Conservation (phyloP, 2,329 filamentous ascomycete genomes). For the Apiospora hydei region DNA sequence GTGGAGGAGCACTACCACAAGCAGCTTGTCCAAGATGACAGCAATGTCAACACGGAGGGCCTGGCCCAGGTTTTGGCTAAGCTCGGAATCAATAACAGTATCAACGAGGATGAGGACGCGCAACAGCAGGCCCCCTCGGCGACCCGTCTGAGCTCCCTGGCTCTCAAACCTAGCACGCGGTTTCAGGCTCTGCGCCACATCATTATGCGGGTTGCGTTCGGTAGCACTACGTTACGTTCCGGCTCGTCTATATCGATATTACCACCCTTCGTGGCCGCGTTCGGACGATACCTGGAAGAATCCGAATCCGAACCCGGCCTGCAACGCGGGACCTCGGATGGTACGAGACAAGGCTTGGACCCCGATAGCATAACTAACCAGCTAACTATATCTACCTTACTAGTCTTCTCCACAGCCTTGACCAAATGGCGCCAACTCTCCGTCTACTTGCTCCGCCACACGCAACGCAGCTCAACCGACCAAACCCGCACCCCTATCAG, state of each 20-base stretch:
- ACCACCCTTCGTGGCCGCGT: slow-evolving; percentile 7
- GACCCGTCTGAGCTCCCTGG: not conserved
- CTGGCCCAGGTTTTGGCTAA: slow-evolving; percentile 37
- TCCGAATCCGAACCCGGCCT: not conserved
- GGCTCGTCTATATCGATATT: not conserved
- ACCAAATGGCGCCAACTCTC: slow-evolving; percentile 52
- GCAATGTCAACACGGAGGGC: slow-evolving; percentile 3
- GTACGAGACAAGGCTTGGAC: not conserved
- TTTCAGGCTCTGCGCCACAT: not conserved
- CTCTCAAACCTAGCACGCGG: not conserved
- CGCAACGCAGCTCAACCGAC: slow-evolving; percentile 29
- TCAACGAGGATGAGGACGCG: not conserved
- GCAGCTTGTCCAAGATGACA: slow-evolving; percentile 33
- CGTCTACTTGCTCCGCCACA: slow-evolving; percentile 49
- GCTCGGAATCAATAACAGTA: slow-evolving; percentile 30
- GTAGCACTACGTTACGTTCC: not conserved
- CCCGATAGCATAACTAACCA: no score
- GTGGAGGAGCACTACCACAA: slow-evolving; percentile 49
- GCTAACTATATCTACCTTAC: no score
- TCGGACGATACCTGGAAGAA: not conserved
- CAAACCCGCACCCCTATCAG: slow-evolving; percentile 44
- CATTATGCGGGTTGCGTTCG: slow-evolving; percentile 14
- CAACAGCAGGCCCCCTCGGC: not conserved
- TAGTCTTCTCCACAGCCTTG: slow-evolving; percentile 44
- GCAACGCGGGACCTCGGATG: not conserved